Evolutionary conservation across 2,329 filamentous ascomycete genomes (phyloP).

Genomic region (Colletotrichum simmondsii): DNA sequence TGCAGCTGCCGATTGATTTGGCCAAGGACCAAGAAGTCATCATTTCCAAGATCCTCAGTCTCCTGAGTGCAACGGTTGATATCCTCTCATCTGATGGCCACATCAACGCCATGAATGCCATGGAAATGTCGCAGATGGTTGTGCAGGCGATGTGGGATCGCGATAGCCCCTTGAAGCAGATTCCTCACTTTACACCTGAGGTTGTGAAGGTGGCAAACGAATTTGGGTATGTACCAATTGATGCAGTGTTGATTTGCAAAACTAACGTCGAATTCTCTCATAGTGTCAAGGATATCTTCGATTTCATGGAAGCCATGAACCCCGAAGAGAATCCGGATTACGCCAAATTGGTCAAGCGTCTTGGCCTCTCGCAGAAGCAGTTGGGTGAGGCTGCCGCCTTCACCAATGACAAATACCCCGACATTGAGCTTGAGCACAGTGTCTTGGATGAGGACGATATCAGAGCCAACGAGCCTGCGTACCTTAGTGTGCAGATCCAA

Average conservation of each 20-base stretch:
- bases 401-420: slow-evolving; percentile 96
- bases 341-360: slow-evolving; percentile 77
- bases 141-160: slow-evolving; percentile 99
- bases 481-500: slow-evolving; percentile 85
- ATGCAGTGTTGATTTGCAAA: slow-evolving; percentile 7
- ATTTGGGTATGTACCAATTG: slow-evolving; percentile 69
- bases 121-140: slow-evolving; percentile 99
- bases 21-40: slow-evolving; percentile 95
- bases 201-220: slow-evolving; percentile 85
- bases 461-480: slow-evolving; percentile 81
- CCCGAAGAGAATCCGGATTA: slow-evolving; percentile 91
- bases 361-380: slow-evolving; percentile 84
- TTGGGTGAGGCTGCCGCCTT: slow-evolving; percentile 91
- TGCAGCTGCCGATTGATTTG: slow-evolving; percentile 95
- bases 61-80: slow-evolving; percentile 93
- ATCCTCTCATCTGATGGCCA: slow-evolving; percentile 96
- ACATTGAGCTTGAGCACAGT: slow-evolving; percentile 90
- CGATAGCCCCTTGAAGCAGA: slow-evolving; percentile 96
- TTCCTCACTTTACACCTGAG: slow-evolving; percentile 90
- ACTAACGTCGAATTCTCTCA: slow-evolving; percentile 43
- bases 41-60: slow-evolving; percentile 83
- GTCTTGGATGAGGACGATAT: slow-evolving; percentile 85
- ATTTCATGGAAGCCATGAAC: slow-evolving; percentile 99
- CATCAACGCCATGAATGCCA: slow-evolving; percentile 96
- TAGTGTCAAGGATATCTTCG: slow-evolving; percentile 92